A percentile compares a stretch with the other conserved stretches of the same genome.
Conservation (phyloP, 208 protist genomes). For the Novymonas esmeraldas region DNA sequence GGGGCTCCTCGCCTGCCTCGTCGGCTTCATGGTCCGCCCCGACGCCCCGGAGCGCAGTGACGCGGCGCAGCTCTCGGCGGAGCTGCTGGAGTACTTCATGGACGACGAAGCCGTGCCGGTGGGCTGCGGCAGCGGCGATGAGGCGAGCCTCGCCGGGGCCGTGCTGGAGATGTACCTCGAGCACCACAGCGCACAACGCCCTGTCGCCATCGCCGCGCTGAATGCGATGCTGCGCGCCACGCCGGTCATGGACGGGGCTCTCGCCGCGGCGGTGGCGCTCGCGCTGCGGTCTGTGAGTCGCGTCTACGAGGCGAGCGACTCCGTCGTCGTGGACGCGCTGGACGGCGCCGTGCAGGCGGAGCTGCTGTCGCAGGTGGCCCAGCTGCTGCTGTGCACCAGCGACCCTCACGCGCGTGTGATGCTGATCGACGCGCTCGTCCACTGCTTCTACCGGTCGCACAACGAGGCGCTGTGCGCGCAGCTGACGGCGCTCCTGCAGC, state of each 20-base stretch:
- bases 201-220: constrained; percentile 13
- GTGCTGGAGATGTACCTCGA: constrained; percentile 65
- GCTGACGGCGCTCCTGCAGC: constrained; percentile 23
- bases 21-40: constrained; percentile 43
- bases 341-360: constrained; percentile 18
- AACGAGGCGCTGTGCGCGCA: constrained; percentile 23
- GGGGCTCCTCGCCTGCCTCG: constrained; percentile 35
- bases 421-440: constrained; percentile 27
- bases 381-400: constrained; percentile 24
- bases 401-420: constrained; percentile 21
- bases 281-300: constrained; percentile 29
- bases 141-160: constrained; percentile 33
- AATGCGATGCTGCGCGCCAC: constrained; percentile 18
- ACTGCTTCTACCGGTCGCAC: constrained; percentile 29
- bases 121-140: constrained; percentile 59
- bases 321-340: constrained; percentile 26
- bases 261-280: constrained; percentile 25
- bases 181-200: constrained; percentile 26
- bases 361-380: constrained; percentile 27
- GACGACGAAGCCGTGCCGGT: constrained; percentile 67
- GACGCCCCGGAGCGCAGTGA: constrained; percentile 4
- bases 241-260: constrained; percentile 16
- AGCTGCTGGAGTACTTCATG: constrained; percentile 40
- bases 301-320: constrained; percentile 25
- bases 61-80: constrained; percentile 19